These are phyloP conservation scores for Rhynchosporium graminicola DNA, from an alignment of 2,329 filamentous ascomycete species.

Conservation along the genomic window DNA sequence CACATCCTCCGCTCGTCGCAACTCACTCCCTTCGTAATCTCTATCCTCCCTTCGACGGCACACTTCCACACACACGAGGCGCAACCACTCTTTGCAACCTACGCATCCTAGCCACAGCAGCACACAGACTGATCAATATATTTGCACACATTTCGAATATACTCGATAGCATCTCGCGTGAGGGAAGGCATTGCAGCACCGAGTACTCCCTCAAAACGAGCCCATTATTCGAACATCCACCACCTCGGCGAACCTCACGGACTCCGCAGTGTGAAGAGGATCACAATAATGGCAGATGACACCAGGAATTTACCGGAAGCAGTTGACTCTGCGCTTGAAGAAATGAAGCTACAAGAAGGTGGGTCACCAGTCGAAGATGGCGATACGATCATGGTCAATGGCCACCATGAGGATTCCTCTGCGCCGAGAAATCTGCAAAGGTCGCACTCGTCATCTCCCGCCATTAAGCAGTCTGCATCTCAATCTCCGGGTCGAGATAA, in stretches of 20 bases:
- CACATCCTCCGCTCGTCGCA: conserved; percentile 18
- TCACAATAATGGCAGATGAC: conserved; percentile 38
- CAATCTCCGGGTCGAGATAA: conserved; percentile 34
- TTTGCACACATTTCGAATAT: neutral
- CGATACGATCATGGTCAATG: conserved; percentile 31
- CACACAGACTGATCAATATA: neutral
- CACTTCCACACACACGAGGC: conserved; percentile 23
- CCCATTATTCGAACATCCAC: conserved; percentile 4
- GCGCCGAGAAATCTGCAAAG: conserved; percentile 26
- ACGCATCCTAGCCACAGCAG: conserved; percentile 9
- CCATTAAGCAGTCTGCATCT: conserved; percentile 29
- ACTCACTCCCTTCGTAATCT: conserved; percentile 19
- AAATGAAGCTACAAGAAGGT: conserved; percentile 41
- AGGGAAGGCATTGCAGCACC: neutral
- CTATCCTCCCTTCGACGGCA: conserved; percentile 20
- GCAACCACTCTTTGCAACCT: conserved; percentile 23
- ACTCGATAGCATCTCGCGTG: neutral
- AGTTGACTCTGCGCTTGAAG: conserved; percentile 38
- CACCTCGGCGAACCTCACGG: conserved; percentile 14
- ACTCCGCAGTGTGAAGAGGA: conserved; percentile 8
- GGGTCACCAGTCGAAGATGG: conserved; percentile 18
- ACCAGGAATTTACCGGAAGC: conserved; percentile 33
- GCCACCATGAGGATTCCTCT: conserved; percentile 28
- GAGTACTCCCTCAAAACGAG: neutral
- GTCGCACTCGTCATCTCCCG: conserved; percentile 36